Evolutionary conservation across 441 rosid genomes (phyloP), one percentile per base, ranked within the genome.

Genomic region (Iberis amara): DNA sequence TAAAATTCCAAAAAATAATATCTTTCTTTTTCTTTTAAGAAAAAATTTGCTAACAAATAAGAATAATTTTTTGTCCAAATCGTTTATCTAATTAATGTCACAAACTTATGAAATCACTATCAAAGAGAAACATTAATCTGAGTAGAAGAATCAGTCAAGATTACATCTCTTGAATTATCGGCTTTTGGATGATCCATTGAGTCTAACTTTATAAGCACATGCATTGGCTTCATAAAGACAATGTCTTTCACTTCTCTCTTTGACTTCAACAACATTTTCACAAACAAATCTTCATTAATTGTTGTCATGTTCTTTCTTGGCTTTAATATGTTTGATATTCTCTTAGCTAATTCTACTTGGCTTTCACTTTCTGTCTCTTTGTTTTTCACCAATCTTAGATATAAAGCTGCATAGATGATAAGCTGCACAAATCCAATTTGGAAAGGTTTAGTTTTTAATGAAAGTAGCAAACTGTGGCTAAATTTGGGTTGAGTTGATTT

Each of bases 111-210:
- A 18, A 18, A 57, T 50, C 43, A 26, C 0, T 26, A 4, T 38
- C 65, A 7, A 9, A 88, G 81, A 12, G 79, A 68, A 13, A 82
- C 79, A 69, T 80, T 40, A 33, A 91, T 76, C 45, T 76, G 68
- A 8, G 77, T 36, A 21, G 79, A 60, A 42, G 86, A 67, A 21
- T 85, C 72, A 0, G 90, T 85, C 63, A 83, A 66, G 61, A 85
- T 60, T 12, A 82, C 70, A 46, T 63, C 85, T 68, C 78, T 85
- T 2, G 71, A 57, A 48, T 80, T 83, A 46, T 81, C 85, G 2
- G 80, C 87, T 72, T 79, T 86, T n/a, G 95, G 94, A 68, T 86
- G 97, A 69, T 76, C 62, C 39, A 18, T 70, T 1, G 71, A 52
- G 55, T 80, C 71, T 3, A 94, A 60, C 42, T 64, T 76, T 67